Evolutionary conservation across 208 protist species (phyloP).

Genomic region (Acanthamoeba pearcei): DNA sequence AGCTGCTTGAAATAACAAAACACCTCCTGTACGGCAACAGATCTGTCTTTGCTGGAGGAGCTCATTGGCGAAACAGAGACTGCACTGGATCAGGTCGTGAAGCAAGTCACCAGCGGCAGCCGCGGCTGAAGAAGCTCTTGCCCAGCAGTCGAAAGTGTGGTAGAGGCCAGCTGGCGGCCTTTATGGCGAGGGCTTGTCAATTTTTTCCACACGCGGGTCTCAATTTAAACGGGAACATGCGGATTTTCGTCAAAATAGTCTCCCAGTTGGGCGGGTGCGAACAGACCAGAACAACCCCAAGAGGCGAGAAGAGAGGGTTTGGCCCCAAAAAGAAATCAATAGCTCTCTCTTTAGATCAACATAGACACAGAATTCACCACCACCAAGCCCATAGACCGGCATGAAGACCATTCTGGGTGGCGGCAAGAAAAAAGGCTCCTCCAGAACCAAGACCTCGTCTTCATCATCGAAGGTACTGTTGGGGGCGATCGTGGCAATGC

Average conservation of each 20-base stretch:
- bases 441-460: background rate
- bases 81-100: slow-evolving; percentile 17
- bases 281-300: background rate
- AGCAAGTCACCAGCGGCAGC: background rate
- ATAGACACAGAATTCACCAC: background rate
- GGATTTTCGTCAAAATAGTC: background rate
- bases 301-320: background rate
- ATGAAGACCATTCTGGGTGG: background rate
- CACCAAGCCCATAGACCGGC: no score
- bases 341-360: background rate
- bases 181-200: no score
- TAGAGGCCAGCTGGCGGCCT: no score
- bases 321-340: background rate
- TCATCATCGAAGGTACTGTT: background rate
- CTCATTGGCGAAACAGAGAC: background rate
- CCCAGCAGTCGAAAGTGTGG: no score
- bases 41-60: slow-evolving; percentile 15
- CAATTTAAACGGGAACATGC: background rate
- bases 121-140: no score
- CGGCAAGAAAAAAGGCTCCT: background rate
- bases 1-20: no score
- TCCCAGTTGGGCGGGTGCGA: no score
- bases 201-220: no score
- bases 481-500: no score
- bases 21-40: background rate